phyloP scores from a whole-genome alignment of 139 green algal species.

The Bryopsis sp. region DNA sequence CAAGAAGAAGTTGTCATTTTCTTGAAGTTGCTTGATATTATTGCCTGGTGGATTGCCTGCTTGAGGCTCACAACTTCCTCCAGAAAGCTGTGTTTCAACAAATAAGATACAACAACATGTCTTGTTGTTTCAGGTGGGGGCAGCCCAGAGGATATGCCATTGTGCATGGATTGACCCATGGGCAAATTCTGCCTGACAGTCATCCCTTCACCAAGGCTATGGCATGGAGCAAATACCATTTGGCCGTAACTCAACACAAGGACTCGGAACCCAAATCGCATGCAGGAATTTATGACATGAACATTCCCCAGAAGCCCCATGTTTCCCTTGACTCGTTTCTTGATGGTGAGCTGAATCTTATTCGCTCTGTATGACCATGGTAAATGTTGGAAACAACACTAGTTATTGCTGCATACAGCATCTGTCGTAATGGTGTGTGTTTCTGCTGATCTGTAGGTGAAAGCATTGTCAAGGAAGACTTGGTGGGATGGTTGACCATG shows the following conservation, averaged over 20 bases:
- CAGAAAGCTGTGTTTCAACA: no score
- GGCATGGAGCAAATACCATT: slow-evolving; percentile 35
- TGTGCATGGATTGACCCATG: slow-evolving; percentile 18
- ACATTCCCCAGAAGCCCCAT: neutral
- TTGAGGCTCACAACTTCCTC: no score
- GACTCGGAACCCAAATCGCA: slow-evolving; percentile 18
- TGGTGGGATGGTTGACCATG: slow-evolving; percentile 26
- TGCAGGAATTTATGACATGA: slow-evolving; percentile 18
- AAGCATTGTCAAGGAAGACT: slow-evolving; percentile 21
- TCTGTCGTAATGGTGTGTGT: no score
- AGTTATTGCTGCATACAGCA: no score
- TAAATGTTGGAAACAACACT: no score
- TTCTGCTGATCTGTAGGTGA: slow-evolving; percentile 24
- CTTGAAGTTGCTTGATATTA: no score
- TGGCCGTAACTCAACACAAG: slow-evolving; percentile 28
- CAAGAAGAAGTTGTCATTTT: no score
- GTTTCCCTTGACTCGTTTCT: slow-evolving; percentile 3
- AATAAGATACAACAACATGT: no score
- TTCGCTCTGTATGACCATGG: slow-evolving; percentile 15
- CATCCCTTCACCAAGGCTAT: slow-evolving; percentile 25
- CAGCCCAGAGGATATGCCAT: slow-evolving; percentile 24
- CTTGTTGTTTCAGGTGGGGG: slow-evolving; percentile 10
- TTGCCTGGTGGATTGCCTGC: no score
- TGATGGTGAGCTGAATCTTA: slow-evolving; percentile 1
- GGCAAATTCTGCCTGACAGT: slow-evolving; percentile 26